Percentiles rank a stretch among this genome's conserved stretches.
These are phyloP conservation scores for Picocystis salinarum DNA, from an alignment of 139 green algal genomes.

Conservation along the genomic window DNA sequence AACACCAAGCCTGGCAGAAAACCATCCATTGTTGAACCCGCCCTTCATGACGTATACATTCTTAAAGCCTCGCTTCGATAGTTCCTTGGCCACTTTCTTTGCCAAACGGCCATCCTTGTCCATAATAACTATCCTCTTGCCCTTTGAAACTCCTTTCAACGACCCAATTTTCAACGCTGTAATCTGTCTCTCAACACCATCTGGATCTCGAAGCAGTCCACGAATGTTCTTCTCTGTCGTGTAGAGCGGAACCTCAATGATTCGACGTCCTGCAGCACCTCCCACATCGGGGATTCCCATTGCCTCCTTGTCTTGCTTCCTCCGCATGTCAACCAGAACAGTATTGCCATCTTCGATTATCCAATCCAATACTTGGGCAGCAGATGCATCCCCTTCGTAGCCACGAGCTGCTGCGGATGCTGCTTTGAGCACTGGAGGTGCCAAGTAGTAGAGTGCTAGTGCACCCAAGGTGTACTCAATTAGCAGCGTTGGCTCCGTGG, in stretches of 20 bases:
- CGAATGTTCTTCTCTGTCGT: slow-evolving; percentile 25
- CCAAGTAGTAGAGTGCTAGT: slow-evolving; percentile 18
- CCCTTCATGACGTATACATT: too few species aligned
- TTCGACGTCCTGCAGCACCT: slow-evolving; percentile 14
- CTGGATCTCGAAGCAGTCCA: slow-evolving; percentile 22
- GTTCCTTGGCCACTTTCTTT: slow-evolving; percentile 44
- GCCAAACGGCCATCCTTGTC: slow-evolving; percentile 43
- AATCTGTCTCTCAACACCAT: slow-evolving; percentile 12
- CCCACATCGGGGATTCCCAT: slow-evolving; percentile 58
- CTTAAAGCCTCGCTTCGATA: slow-evolving; percentile 40
- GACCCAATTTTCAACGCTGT: slow-evolving; percentile 54
- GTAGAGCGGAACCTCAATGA: slow-evolving; percentile 61
- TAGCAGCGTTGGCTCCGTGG: slow-evolving; percentile 29
- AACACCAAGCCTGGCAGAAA: too few species aligned
- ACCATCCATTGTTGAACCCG: too few species aligned
- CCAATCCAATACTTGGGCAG: slow-evolving; percentile 40
- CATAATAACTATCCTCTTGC: slow-evolving; percentile 47
- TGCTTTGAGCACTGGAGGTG: slow-evolving; percentile 23
- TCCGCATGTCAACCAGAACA: slow-evolving; percentile 64
- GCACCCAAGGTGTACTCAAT: slow-evolving; percentile 33
- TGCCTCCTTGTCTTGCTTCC: slow-evolving; percentile 47
- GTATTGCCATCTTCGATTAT: slow-evolving; percentile 23
- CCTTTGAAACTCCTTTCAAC: slow-evolving; percentile 40
- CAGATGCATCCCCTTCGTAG: slow-evolving; percentile 24
- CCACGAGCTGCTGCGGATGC: slow-evolving; percentile 26